Base-by-base conservation (phyloP, 2,329 filamentous ascomycete species). In the Exophiala calicioides region DNA sequence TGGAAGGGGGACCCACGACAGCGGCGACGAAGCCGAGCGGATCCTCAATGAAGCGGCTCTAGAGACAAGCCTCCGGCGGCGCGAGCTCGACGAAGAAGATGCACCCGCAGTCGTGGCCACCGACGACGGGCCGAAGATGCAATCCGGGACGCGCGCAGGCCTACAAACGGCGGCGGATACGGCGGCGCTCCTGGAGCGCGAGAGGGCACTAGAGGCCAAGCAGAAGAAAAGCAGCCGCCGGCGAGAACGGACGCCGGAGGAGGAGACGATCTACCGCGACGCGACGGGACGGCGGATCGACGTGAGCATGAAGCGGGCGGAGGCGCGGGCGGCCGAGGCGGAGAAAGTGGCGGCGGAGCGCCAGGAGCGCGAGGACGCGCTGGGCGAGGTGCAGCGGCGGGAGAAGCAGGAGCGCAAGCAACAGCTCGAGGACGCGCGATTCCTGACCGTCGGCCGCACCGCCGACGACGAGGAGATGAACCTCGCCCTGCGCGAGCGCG, bases 231-330 rank as follows among this genome's bases (percentile, higher is more conserved):
- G 70, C 47, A 71, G 65, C 52, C 10, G 60, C 58, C 26, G 65
- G 60, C 37, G 62, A 67, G 32, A 66, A 65, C 27, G 12, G 35
- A 70, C 65, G 0, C 65, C 69, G 47, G 79, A 80, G 23, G 79
- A 85, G 60, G 89, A 96, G 68, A 95, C 91, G 0, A 90, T 96
- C 18, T 96, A 97, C 66, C 86, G 93, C 59, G 93, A 98, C 68
- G 93, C 94, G 8, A 93, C 87, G 3, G 93, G 93, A 9, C 80
- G 90, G n/a, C 84, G 95, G 44, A 90, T 98, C 55, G 95, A 98
- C 62, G 81, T 97, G 18, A 84, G 85, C 13, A 88, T 95, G 86
- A 89, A 88, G 67, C 80, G 90, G 18, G 90, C 89, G 15, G 90
- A 96, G 66, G 85, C 88, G 39, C 79, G 88, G n/a, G 80, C 81